These are phyloP conservation scores for Begonia fuchsioides DNA, from an alignment of 306 rosid genomes.

Conservation along the genomic window DNA sequence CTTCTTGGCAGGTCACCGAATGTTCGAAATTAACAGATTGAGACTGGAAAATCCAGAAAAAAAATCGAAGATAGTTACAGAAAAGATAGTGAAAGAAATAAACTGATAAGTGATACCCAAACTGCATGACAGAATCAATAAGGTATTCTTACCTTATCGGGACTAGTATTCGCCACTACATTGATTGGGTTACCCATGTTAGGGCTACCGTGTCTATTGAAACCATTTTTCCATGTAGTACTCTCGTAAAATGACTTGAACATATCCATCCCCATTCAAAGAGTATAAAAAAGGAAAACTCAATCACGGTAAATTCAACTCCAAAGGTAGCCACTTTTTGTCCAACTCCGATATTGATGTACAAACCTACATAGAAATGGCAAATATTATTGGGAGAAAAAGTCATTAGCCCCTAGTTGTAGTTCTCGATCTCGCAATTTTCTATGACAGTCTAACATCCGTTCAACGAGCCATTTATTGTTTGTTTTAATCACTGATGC, in stretches of 20 bases:
- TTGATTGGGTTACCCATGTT: conserved; percentile 30
- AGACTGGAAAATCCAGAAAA: conserved; percentile 28
- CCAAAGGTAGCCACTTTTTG: too few species aligned
- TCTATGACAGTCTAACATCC: too few species aligned
- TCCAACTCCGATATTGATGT: too few species aligned
- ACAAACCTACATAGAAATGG: too few species aligned
- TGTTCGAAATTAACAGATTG: conserved; percentile 35
- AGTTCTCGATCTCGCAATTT: too few species aligned
- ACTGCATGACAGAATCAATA: background rate
- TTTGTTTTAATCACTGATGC: too few species aligned
- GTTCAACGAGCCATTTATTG: too few species aligned
- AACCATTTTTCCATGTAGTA: conserved; percentile 54
- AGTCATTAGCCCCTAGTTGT: too few species aligned
- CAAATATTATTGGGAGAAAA: too few species aligned
- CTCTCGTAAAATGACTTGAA: conserved; percentile 67
- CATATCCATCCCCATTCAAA: conserved; percentile 41
- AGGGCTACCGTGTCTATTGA: conserved; percentile 30
- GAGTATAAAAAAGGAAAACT: conserved; percentile 21
- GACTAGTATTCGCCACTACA: conserved; percentile 25
- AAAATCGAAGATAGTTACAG: conserved; percentile 12
- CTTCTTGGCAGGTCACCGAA: conserved; percentile 43
- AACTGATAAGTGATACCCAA: conserved; percentile 1
- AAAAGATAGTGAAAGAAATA: conserved; percentile 5
- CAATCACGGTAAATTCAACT: background rate
- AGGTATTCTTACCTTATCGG: conserved; percentile 33